phyloP scores from a whole-genome alignment of 495 filamentous ascomycete genomes.

The Penicillium silybi region DNA sequence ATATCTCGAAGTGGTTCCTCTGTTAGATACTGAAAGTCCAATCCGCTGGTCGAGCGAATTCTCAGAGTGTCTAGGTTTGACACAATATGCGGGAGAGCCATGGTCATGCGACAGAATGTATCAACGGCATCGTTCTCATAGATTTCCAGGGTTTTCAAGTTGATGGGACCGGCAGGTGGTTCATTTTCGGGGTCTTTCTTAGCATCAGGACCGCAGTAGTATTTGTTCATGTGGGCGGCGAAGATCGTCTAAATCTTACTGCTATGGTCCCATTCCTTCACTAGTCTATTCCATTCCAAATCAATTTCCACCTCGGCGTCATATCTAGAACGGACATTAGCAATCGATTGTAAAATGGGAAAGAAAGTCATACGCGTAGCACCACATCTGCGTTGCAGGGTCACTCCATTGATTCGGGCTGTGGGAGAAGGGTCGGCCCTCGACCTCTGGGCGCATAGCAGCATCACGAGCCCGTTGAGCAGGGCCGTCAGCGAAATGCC shows the following conservation, averaged over 20 bases:
- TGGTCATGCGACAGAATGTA: constrained; percentile 17
- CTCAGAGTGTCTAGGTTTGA: constrained; percentile 14
- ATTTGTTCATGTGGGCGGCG: constrained; percentile 5
- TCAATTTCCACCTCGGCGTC: constrained; percentile 32
- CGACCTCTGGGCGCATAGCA: constrained; percentile 27
- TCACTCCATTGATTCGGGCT: constrained; percentile 47
- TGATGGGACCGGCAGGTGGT: not conserved
- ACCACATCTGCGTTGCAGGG: constrained; percentile 37
- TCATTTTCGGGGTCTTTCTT: constrained; percentile 10
- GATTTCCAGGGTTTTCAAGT: constrained; percentile 20
- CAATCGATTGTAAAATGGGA: not conserved
- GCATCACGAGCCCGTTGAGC: constrained; percentile 35
- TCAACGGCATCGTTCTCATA: constrained; percentile 24
- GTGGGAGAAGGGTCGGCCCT: constrained; percentile 14
- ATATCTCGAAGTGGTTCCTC: constrained; percentile 7
- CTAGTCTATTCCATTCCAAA: constrained; percentile 9
- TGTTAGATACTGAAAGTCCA: constrained; percentile 10
- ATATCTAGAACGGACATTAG: constrained; percentile 16
- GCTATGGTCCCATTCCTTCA: too few relatives aligned
- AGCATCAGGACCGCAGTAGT: not conserved
- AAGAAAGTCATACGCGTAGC: constrained; percentile 20
- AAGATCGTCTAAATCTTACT: not conserved
- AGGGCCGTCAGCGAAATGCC: constrained; percentile 44
- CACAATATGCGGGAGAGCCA: constrained; percentile 21
- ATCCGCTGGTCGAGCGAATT: constrained; percentile 17